A percentile compares a stretch with the other conserved stretches of the same genome.
These are phyloP conservation scores for Neurospora sp. DNA, from an alignment of 495 filamentous ascomycete genomes.

Conservation along the genomic window DNA sequence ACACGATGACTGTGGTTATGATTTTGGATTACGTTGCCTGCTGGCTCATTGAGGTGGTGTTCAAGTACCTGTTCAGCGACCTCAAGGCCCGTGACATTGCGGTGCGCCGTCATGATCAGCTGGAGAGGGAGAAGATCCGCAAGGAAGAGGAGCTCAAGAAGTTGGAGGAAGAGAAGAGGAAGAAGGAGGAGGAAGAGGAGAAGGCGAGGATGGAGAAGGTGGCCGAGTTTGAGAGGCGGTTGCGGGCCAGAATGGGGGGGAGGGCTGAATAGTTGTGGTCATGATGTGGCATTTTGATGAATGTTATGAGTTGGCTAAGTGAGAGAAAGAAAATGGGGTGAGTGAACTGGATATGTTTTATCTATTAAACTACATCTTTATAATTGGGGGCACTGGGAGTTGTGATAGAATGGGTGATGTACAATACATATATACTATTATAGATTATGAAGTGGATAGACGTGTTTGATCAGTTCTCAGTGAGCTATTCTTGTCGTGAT, in stretches of 20 bases:
- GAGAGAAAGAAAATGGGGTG: background rate
- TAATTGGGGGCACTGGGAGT: background rate
- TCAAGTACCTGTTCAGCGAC: constrained; percentile 85
- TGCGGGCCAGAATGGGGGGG: constrained; percentile 23
- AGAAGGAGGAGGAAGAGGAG: constrained; percentile 32
- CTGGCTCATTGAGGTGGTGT: constrained; percentile 76
- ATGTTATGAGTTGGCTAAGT: background rate
- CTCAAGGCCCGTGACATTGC: constrained; percentile 93
- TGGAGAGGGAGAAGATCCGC: constrained; percentile 61
- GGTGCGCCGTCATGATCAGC: constrained; percentile 71
- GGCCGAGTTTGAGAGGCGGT: constrained; percentile 39
- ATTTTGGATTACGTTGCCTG: constrained; percentile 80
- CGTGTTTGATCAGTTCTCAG: background rate
- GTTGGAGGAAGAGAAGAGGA: constrained; percentile 44
- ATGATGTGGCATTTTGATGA: constrained; percentile 8
- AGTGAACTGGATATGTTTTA: background rate
- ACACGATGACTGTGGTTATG: constrained; percentile 77
- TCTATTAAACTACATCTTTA: background rate
- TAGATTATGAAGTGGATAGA: background rate
- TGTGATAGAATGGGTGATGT: background rate
- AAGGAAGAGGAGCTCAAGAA: constrained; percentile 51
- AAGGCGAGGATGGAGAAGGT: constrained; percentile 25
- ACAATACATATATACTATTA: background rate
- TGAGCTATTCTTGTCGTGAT: background rate
- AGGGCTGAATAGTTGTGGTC: constrained; percentile 17